Evolutionary conservation across 202 grass and related monocot species (phyloP).

Genomic region (Brachypodium distachyon): DNA sequence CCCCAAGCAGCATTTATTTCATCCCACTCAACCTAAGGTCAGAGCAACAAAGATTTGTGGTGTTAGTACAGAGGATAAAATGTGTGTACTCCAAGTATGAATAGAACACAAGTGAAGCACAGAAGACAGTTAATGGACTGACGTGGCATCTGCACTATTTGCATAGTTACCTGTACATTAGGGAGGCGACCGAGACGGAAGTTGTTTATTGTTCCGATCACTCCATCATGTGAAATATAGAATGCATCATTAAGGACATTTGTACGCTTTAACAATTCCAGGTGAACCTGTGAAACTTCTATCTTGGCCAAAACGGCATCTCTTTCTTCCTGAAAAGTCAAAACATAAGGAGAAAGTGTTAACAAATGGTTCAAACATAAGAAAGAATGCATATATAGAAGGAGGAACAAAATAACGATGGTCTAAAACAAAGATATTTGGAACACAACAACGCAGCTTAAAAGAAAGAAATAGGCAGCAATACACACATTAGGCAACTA

Average conservation of each 20-base stretch:
- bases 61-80: not conserved
- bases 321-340: constrained; percentile 72
- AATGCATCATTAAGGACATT: constrained; percentile 94
- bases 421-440: not conserved
- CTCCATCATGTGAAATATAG: constrained; percentile 88
- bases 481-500: too few species aligned
- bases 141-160: not conserved
- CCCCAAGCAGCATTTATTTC: constrained; percentile 99
- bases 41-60: not conserved
- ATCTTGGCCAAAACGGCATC: constrained; percentile 92
- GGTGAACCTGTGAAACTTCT: constrained; percentile 87
- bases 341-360: not conserved
- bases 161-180: constrained; percentile 53
- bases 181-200: constrained; percentile 81
- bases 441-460: not conserved
- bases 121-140: constrained; percentile 11
- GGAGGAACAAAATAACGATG: not conserved
- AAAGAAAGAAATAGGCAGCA: too few species aligned
- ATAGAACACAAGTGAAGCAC: constrained; percentile 10
- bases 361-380: not conserved
- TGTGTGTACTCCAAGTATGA: not conserved
- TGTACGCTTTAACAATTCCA: constrained; percentile 82
- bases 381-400: not conserved
- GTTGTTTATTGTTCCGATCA: constrained; percentile 92
- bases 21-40: constrained; percentile 89